These are phyloP conservation scores for Datura wrightii DNA, from an alignment of 257 asterid genomes.

Conservation along the genomic window DNA sequence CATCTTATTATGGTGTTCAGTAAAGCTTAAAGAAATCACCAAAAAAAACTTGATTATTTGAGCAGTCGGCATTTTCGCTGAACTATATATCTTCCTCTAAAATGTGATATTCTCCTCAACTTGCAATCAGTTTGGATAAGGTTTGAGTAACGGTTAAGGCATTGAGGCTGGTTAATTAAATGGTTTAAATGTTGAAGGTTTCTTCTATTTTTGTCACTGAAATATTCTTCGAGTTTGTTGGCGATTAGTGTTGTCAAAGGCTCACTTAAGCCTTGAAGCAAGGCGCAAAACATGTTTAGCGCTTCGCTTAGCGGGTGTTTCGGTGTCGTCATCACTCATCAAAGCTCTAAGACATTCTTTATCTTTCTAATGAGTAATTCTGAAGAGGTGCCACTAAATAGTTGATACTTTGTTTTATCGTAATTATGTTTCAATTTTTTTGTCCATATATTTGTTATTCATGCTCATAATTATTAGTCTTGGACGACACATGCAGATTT, in stretches of 20 bases:
- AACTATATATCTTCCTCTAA: not conserved
- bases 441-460: not conserved
- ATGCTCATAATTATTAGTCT: no score
- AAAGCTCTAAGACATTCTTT: not conserved
- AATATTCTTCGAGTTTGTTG: not conserved
- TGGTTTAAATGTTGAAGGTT: not conserved
- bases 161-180: not conserved
- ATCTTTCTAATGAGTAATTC: not conserved
- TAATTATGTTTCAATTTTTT: not conserved
- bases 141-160: not conserved
- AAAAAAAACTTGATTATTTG: not conserved
- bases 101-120: not conserved
- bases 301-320: not conserved
- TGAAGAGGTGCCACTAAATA: not conserved
- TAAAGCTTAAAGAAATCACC: not conserved
- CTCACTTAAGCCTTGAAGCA: not conserved
- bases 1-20: not conserved
- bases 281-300: not conserved
- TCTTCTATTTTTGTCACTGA: not conserved
- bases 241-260: not conserved
- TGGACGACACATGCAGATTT: no score
- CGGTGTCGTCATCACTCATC: not conserved
- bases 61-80: not conserved
- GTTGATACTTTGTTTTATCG: not conserved
- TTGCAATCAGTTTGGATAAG: slow-evolving; percentile 11